Conservation (phyloP, 768 basidiomycete species). For the Hygrocybe coccinea region DNA sequence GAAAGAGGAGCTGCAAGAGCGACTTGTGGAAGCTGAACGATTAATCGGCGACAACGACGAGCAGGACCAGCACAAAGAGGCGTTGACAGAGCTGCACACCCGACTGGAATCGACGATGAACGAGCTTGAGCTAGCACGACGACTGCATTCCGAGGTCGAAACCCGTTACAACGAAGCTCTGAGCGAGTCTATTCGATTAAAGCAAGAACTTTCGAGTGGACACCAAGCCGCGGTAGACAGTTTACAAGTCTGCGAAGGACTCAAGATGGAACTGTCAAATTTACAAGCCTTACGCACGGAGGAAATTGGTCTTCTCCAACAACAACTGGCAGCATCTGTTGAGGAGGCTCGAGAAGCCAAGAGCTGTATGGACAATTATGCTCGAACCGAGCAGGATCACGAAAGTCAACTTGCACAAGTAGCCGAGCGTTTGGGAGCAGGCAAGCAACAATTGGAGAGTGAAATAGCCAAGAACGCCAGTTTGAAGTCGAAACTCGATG, state of each 20-base stretch:
- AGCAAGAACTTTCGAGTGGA: constrained; percentile 27
- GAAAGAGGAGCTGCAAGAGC: constrained; percentile 25
- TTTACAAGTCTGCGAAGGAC: constrained; percentile 11
- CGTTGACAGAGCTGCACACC: constrained; percentile 33
- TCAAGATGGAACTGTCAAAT: constrained; percentile 16
- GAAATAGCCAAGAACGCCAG: not conserved
- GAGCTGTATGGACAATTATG: constrained; percentile 17
- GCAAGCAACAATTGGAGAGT: constrained; percentile 18
- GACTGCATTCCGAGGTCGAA: constrained; percentile 30
- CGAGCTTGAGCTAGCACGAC: constrained; percentile 34
- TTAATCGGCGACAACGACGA: constrained; percentile 21
- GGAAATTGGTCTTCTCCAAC: constrained; percentile 19
- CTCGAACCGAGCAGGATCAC: constrained; percentile 24
- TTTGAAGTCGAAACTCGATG: constrained; percentile 33
- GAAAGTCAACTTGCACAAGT: constrained; percentile 25
- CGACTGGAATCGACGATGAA: constrained; percentile 33
- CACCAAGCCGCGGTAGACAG: constrained; percentile 15
- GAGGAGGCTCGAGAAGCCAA: not conserved
- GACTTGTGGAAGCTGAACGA: constrained; percentile 24
- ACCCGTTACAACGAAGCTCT: constrained; percentile 32
- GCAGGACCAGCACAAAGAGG: constrained; percentile 33
- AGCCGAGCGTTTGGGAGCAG: constrained; percentile 25
- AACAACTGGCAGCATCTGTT: constrained; percentile 13
- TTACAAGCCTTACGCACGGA: constrained; percentile 16
- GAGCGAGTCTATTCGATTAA: constrained; percentile 28